Evolutionary conservation across 75 land plant genomes (phyloP).

Genomic region (Azolla pinnata): DNA sequence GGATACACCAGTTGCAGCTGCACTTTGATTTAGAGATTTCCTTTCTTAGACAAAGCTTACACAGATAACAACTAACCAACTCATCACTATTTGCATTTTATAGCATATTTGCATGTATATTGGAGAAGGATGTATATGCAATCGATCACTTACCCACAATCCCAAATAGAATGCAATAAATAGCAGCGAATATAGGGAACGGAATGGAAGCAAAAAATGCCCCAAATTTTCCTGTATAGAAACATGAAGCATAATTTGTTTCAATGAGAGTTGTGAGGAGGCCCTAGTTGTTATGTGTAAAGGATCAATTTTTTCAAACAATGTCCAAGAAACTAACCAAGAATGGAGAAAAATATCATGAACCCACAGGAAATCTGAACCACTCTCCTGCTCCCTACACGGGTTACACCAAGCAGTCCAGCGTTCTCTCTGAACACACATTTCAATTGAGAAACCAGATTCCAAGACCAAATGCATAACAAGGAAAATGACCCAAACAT

Average conservation of each 20-base stretch:
- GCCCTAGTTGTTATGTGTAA: no score
- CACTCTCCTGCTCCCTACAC: slow-evolving; percentile 57
- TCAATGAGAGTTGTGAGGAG: not conserved
- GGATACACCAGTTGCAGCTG: slow-evolving; percentile 60
- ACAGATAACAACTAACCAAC: not conserved
- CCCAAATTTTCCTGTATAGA: slow-evolving; percentile 62
- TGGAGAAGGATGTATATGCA: not conserved
- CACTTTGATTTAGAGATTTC: slow-evolving; percentile 1
- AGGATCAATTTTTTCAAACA: no score
- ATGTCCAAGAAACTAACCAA: slow-evolving; percentile 22
- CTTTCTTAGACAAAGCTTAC: not conserved
- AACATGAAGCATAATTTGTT: not conserved
- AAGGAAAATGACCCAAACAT: not conserved
- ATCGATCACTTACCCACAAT: slow-evolving; percentile 53
- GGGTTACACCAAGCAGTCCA: slow-evolving; percentile 50
- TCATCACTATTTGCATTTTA: not conserved
- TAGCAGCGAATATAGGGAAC: slow-evolving; percentile 67
- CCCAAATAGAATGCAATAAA: slow-evolving; percentile 67
- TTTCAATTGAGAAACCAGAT: no score
- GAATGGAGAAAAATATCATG: slow-evolving; percentile 51
- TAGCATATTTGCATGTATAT: not conserved
- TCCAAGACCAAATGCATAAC: not conserved
- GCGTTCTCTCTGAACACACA: slow-evolving; percentile 52
- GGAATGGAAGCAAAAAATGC: slow-evolving; percentile 83
- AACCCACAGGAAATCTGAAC: slow-evolving; percentile 44